These are phyloP conservation scores for Scalesia atractyloides DNA, from an alignment of 129 eudicot genomes.

Conservation along the genomic window DNA sequence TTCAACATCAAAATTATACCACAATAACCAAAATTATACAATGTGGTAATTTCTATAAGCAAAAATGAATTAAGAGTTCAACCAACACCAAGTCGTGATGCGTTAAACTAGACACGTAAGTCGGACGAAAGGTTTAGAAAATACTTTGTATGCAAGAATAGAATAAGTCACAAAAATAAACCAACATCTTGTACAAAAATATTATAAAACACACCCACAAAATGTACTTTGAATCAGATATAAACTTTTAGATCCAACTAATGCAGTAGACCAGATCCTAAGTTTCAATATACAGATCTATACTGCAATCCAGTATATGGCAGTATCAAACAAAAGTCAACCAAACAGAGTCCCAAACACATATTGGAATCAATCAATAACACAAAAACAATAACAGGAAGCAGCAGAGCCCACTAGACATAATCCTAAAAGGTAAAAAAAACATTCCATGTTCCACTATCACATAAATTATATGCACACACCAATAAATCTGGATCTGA, in stretches of 20 bases:
- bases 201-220: background rate
- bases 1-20: background rate
- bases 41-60: background rate
- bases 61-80: background rate
- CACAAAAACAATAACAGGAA: constrained; percentile 17
- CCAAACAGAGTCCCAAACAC: constrained; percentile 28
- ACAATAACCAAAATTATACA: constrained; percentile 6
- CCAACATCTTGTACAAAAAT: background rate
- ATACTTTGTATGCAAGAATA: background rate
- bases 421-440: constrained; percentile 20
- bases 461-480: constrained; percentile 29
- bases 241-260: background rate
- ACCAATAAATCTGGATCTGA: constrained; percentile 27
- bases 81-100: constrained; percentile 7
- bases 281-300: constrained; percentile 1
- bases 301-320: constrained; percentile 9
- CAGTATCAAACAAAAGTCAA: constrained; percentile 32
- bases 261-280: constrained; percentile 29
- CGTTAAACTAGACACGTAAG: background rate
- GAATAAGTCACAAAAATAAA: constrained; percentile 19
- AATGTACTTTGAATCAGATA: background rate
- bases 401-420: constrained; percentile 34
- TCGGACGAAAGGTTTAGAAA: background rate
- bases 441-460: constrained; percentile 42
- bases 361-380: background rate